A percentile compares a stretch with the other conserved stretches of the same genome.
phyloP scores from a whole-genome alignment of 2,329 filamentous ascomycete genomes.

The Fusarium sp. region DNA sequence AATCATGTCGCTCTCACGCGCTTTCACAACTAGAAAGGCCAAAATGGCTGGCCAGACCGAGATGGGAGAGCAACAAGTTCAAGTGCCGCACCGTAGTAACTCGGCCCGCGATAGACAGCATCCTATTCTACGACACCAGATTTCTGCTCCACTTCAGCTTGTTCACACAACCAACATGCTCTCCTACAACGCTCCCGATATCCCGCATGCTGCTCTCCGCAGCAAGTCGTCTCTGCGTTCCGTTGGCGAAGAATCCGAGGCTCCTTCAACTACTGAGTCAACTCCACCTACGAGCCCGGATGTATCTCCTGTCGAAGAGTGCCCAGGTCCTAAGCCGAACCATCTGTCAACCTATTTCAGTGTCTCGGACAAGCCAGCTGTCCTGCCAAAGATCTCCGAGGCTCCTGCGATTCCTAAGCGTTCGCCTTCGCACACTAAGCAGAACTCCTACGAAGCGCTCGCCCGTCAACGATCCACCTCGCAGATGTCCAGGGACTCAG shows the following conservation, averaged over 20 bases:
- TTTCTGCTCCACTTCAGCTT: constrained; percentile 87
- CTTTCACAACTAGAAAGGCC: constrained; percentile 75
- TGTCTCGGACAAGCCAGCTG: constrained; percentile 58
- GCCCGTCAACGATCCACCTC: constrained; percentile 72
- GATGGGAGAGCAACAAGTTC: constrained; percentile 53
- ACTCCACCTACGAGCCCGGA: constrained; percentile 77
- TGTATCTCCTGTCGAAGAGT: constrained; percentile 63
- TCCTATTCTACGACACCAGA: constrained; percentile 70
- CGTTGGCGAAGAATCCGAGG: constrained; percentile 72
- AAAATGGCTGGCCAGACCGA: constrained; percentile 58
- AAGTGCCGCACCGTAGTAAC: constrained; percentile 59
- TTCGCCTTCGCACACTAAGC: constrained; percentile 88
- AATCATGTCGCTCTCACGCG: constrained; percentile 69
- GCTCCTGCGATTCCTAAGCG: constrained; percentile 74
- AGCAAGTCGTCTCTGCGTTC: constrained; percentile 65
- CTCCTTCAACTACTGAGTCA: constrained; percentile 61
- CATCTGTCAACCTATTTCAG: constrained; percentile 75
- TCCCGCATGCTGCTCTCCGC: constrained; percentile 60
- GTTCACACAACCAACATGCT: constrained; percentile 97
- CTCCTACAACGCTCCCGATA: constrained; percentile 91
- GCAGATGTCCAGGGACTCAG: constrained; percentile 65
- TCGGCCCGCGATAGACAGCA: constrained; percentile 56
- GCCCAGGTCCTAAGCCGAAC: constrained; percentile 68
- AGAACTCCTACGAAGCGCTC: constrained; percentile 77
- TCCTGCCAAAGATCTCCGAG: constrained; percentile 49